Evolutionary conservation across 2,329 filamentous ascomycete genomes (phyloP), one percentile per base, ranked within the genome.

Genomic region (Alternaria brassicicola): DNA sequence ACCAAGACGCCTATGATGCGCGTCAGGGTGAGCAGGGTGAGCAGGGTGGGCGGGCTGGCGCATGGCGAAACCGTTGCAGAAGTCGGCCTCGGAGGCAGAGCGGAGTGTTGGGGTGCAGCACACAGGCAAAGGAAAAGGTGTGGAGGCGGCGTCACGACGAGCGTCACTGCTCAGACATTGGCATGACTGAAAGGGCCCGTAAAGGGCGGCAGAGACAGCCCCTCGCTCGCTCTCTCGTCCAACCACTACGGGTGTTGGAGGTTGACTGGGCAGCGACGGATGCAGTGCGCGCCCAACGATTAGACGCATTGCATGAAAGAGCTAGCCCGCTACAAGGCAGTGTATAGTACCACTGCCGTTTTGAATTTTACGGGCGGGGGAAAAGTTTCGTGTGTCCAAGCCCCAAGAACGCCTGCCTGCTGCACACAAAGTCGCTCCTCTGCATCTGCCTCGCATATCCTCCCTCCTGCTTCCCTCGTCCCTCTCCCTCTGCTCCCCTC

Each of bases 361-460:
- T 66, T 61, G 65, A 66, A 67, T 59, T 65, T 65, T 69, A 63
- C 66, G 62, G 62, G 64, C 61, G 59, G 65, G 60, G 57, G 57
- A 59, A 62, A 58, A 52, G 51, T 57, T 64, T 58, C 52, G 38
- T 48, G 63, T 57, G 61, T 66, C 63, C 61, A 64, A 60, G 66
- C 66, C 66, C 65, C 59, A 69, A 52, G 56, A 57, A 59, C 64
- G 64, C 61, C 57, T 42, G 54, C 42, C 59, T 53, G 57, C 62
- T 53, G 61, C 58, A 53, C 59, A 33, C 48, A 17, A 52, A 48
- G 23, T 33, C 48, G 56, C 47, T 57, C 57, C 59, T 39, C 61
- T 55, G 61, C 59, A 36, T 30, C 55, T 49, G 48, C 54, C 57
- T 54, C 60, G 55, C 51, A 59, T 56, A 56, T 62, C 62, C 28